A percentile compares a stretch with the other conserved stretches of the same genome.
Conservation (phyloP, 2,329 filamentous ascomycete genomes). For the Xylariaceae sp. region DNA sequence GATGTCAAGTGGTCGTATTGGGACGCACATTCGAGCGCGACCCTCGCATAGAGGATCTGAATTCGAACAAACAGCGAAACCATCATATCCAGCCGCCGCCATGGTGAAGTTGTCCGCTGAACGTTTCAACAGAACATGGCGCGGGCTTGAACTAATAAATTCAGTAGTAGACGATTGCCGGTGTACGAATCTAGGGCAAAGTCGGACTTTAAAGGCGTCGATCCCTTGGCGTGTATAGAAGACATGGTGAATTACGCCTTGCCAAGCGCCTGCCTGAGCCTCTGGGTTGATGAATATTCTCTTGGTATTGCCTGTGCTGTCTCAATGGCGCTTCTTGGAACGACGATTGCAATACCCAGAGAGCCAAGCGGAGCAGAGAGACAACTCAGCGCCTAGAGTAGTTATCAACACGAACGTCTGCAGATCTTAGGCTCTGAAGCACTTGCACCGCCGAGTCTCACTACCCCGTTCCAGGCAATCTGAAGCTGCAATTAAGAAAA, state of each 20-base stretch:
- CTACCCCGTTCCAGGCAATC: neutral
- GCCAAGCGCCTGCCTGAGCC: slow-evolving; percentile 18
- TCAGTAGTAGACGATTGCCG: slow-evolving; percentile 2
- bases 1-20: neutral
- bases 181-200: too few relatives aligned
- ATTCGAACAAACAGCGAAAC: neutral
- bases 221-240: slow-evolving; percentile 11
- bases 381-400: neutral
- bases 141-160: too few relatives aligned
- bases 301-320: slow-evolving; percentile 21
- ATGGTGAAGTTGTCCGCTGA: too few relatives aligned
- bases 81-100: neutral
- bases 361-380: too few relatives aligned
- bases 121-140: too few relatives aligned
- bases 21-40: neutral
- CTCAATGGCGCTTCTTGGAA: neutral
- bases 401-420: neutral
- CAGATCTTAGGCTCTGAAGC: neutral
- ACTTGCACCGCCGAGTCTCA: neutral
- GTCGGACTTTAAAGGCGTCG: slow-evolving; percentile 9
- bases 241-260: slow-evolving; percentile 6
- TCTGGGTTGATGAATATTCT: slow-evolving; percentile 15
- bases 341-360: neutral
- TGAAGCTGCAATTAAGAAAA: neutral
- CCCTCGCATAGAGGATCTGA: neutral